phyloP scores from a whole-genome alignment of 164 flowering plant genomes.

The Chimonanthus praecox region DNA sequence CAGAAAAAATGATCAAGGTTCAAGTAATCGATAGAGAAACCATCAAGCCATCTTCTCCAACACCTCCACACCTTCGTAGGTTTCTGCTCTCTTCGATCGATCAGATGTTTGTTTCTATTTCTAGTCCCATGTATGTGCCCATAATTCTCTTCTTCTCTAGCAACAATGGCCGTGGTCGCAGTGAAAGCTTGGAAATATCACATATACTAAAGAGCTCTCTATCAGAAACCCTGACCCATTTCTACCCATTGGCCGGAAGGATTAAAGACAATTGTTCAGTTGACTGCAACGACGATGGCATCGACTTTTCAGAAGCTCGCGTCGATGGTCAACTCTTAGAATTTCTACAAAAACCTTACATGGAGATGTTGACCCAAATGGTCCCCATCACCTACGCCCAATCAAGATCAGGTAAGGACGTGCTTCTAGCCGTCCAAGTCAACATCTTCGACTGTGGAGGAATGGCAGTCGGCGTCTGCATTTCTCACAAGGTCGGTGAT shows the following conservation, averaged over 20 bases:
- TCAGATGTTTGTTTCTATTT: slow-evolving; percentile 7
- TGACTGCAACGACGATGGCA: not conserved
- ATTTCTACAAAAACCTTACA: not conserved
- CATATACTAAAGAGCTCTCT: not conserved
- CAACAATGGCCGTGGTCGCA: not conserved
- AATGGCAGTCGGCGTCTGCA: slow-evolving; percentile 20
- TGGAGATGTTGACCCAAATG: not conserved
- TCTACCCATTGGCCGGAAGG: slow-evolving; percentile 36
- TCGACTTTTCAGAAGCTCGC: not conserved
- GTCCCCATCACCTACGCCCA: slow-evolving; percentile 22
- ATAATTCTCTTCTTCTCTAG: slow-evolving; percentile 10
- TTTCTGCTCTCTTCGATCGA: slow-evolving; percentile 16
- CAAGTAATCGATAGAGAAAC: slow-evolving; percentile 7
- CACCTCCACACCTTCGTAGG: slow-evolving; percentile 16
- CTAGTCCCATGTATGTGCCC: not conserved
- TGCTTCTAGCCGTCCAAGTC: slow-evolving; percentile 15
- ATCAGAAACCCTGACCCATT: slow-evolving; percentile 14
- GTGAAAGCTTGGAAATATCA: not conserved
- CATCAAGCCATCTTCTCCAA: slow-evolving; percentile 22
- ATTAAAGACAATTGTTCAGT: slow-evolving; percentile 19
- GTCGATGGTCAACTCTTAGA: not conserved
- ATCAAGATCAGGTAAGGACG: not conserved
- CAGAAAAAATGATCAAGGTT: slow-evolving; percentile 4
- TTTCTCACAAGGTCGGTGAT: not conserved
- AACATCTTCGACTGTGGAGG: slow-evolving; percentile 30